Evolutionary conservation across 164 flowering plant genomes (phyloP), one percentile per base, ranked within the genome.

Genomic region (Magnolia sinica): DNA sequence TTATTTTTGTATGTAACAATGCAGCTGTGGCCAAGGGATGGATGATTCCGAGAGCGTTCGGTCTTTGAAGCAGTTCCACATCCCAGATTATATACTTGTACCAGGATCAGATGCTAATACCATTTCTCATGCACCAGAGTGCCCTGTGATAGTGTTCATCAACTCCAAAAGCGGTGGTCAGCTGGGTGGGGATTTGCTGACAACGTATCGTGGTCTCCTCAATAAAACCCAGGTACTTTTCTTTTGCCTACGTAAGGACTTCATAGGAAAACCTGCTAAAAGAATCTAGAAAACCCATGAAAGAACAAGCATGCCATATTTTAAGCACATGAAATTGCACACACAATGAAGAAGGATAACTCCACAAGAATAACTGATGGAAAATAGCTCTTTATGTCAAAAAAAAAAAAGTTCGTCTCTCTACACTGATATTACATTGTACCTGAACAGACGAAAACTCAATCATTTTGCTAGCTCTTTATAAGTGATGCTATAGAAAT

Each of bases 161-260:
- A 93, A 91, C 81, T 84, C 96, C 70, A 89, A 77, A 83, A 91
- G 96, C 83, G 98, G 96, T 50, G 98, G 96, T 52, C 98, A 93
- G 83, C 87, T 93, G 22, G 98, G 96, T 68, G 89, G 89, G 29
- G 88, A 91, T 64, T 91, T 94, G 81, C 84, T 91, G 50, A 22
- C 70, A 4, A 87, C 92, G 3, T 93, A 85, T 68, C 89, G 87
- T 64, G 52, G 82, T 45, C 86, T 93, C 80, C 94, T 91, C 50
- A 93, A 91, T 73, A 61, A 82, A 76, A 82, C 84, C 45, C 98
- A 93, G 94, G 98, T 89, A 77, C 31, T 10, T 11, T 59, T 31
- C 45, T 31, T 29, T 68, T 69, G 58, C 23, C 20, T 50, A 31
- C 29, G 1, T 7, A 49, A 24, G 61, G 27, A 65, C 22, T 27